phyloP scores from a whole-genome alignment of 2,329 filamentous ascomycete species.

The Claviceps monticola region DNA sequence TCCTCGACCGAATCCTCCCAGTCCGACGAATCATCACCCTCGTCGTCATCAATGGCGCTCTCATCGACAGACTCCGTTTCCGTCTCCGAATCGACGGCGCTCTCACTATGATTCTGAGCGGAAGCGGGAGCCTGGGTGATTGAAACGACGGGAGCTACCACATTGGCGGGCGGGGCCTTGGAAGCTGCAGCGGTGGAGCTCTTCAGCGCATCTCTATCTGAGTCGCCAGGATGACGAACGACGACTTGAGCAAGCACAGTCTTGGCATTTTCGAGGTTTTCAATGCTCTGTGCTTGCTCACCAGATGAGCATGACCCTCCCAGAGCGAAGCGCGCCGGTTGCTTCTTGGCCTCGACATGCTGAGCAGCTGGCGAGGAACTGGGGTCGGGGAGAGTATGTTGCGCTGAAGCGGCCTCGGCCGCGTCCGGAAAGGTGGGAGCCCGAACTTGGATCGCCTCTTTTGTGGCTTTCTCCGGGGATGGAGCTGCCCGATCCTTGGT shows the following conservation, averaged over 20 bases:
- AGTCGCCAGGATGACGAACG: slow-evolving; percentile 42
- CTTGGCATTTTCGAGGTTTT: slow-evolving; percentile 20
- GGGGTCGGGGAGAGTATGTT: slow-evolving; percentile 45
- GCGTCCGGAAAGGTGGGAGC: slow-evolving; percentile 39
- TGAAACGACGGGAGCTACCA: slow-evolving; percentile 15
- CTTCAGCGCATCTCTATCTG: slow-evolving; percentile 63
- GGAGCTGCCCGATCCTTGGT: too few relatives aligned
- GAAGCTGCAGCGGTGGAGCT: slow-evolving; percentile 23
- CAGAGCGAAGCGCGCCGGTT: slow-evolving; percentile 50
- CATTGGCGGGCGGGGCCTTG: too few relatives aligned
- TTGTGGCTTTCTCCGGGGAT: slow-evolving; percentile 1
- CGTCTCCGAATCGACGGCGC: slow-evolving; percentile 22
- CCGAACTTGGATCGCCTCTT: slow-evolving; percentile 51
- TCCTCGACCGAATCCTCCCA: slow-evolving; percentile 62
- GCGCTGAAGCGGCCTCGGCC: slow-evolving; percentile 32
- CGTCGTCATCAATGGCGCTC: slow-evolving; percentile 66
- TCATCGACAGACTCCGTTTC: slow-evolving; percentile 58
- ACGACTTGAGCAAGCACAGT: slow-evolving; percentile 18
- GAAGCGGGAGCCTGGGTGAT: slow-evolving; percentile 59
- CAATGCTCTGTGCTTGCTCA: slow-evolving; percentile 35
- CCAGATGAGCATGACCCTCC: slow-evolving; percentile 71
- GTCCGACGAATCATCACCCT: slow-evolving; percentile 49
- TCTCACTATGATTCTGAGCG: slow-evolving; percentile 41
- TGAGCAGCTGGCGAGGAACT: slow-evolving; percentile 44
- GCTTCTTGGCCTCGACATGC: slow-evolving; percentile 54